These are phyloP conservation scores for Pneumocystis oryctolagi DNA, from an alignment of 1,139 yeast genomes.

Conservation along the genomic window DNA sequence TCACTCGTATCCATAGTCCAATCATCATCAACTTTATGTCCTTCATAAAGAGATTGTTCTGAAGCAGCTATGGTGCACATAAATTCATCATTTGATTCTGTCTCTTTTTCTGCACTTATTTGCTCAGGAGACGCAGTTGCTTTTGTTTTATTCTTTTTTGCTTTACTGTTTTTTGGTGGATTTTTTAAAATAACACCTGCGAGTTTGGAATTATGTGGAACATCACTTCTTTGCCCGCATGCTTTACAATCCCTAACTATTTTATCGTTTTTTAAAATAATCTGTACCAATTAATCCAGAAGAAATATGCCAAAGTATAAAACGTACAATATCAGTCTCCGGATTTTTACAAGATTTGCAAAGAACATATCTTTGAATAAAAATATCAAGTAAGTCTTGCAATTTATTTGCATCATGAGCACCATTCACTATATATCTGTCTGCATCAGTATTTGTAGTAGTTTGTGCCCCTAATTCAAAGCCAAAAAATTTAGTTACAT, in stretches of 20 bases:
- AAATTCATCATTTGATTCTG: slow-evolving; percentile 47
- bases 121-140: slow-evolving; percentile 31
- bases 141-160: slow-evolving; percentile 34
- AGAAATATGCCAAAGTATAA: no score
- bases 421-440: slow-evolving; percentile 87
- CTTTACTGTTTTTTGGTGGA: slow-evolving; percentile 49
- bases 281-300: not conserved
- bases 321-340: slow-evolving; percentile 66
- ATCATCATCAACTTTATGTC: slow-evolving; percentile 42
- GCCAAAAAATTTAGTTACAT: slow-evolving; percentile 81
- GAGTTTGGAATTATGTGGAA: slow-evolving; percentile 79
- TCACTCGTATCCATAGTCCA: slow-evolving; percentile 98
- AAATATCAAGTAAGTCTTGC: slow-evolving; percentile 89
- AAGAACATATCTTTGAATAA: slow-evolving; percentile 78
- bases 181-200: slow-evolving; percentile 78
- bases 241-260: slow-evolving; percentile 94
- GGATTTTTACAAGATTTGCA: slow-evolving; percentile 96
- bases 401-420: slow-evolving; percentile 79
- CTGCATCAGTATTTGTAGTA: slow-evolving; percentile 58
- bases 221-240: slow-evolving; percentile 77
- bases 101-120: slow-evolving; percentile 23
- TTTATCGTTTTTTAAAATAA: slow-evolving; percentile 56
- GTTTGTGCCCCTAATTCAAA: slow-evolving; percentile 97
- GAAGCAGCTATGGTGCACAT: slow-evolving; percentile 35
- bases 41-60: slow-evolving; percentile 74